Evolutionary conservation across 2,329 filamentous ascomycete species (phyloP), one percentile per base, ranked within the genome.

Genomic region (Sclerotinia nivalis): DNA sequence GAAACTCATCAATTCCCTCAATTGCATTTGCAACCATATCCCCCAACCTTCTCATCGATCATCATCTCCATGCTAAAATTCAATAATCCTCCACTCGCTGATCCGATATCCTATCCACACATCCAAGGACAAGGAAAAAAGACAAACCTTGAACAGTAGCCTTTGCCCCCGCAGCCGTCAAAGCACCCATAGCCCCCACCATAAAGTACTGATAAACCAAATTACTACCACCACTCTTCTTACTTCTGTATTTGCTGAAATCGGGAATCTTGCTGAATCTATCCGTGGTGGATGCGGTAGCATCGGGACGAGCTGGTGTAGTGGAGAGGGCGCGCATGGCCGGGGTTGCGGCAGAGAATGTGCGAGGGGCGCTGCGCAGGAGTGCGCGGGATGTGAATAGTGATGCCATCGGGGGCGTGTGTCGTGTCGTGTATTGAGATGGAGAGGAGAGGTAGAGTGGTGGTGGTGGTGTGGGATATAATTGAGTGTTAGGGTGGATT

Each of bases 151-250:
- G 93, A 76, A 99, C 93, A 75, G 96, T 98, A 78, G 92, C 93
- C 91, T 99, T 99, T 81, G 95, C 96, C 80, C 95, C 95, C 76
- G 96, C 91, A 71, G 95, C 95, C 74, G 91, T 89, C 81, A 98
- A 87, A 79, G 96, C 91, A 80, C 96, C 96, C 87, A 99, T 91
- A 69, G 93, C 90, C 78, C 96, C 96, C 75, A 97, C 96, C 93
- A 98, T 97, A 84, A 99, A 98, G 88, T 99, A 99, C 79, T 90
- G 89, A 82, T 97, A 96, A 76, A 97, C 85, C 85, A 94, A 91
- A 84, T 97, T 97, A 79, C 86, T 85, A 76, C 84, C 87, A 81
- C 90, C 85, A 76, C 84, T 83, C 75, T 84, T 84, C 80, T 88
- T 89, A 82, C 88, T 90, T 83, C 89, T 85, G 86, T 99, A 99